Evolutionary conservation across 139 green algal species (phyloP).

Genomic region (Desmodesmus armatus): DNA sequence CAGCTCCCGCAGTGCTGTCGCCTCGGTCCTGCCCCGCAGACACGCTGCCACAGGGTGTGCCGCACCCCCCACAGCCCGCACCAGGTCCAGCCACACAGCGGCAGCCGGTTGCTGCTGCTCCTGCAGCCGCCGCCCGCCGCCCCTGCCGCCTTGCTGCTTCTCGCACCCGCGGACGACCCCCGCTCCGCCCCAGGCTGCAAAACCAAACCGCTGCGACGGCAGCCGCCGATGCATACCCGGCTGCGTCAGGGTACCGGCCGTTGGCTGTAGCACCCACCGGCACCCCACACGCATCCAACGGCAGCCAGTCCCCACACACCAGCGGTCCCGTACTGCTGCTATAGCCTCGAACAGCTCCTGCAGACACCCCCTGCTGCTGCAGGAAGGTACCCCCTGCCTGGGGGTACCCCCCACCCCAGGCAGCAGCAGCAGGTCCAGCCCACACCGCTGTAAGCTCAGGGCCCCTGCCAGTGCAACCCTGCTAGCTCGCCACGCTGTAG

Average conservation of each 20-base stretch:
- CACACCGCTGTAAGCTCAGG: conserved; percentile 16
- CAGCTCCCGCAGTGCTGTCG: neutral
- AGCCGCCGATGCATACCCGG: neutral
- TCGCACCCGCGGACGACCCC: too few species aligned
- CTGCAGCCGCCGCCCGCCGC: neutral
- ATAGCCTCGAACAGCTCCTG: neutral
- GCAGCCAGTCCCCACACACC: conserved; percentile 22
- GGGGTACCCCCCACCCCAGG: too few species aligned
- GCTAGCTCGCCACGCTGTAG: neutral
- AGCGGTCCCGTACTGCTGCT: neutral
- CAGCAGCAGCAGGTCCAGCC: conserved; percentile 13
- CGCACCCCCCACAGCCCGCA: conserved; percentile 19
- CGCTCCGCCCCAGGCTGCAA: too few species aligned
- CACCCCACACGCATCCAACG: neutral
- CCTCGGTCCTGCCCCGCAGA: neutral
- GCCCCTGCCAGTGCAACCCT: conserved; percentile 11
- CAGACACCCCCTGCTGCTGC: neutral
- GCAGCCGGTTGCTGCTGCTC: conserved; percentile 9
- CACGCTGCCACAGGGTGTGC: conserved; percentile 43
- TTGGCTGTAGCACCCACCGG: conserved; percentile 1
- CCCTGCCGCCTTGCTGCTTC: neutral
- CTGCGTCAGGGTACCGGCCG: conserved; percentile 11
- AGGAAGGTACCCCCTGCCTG: neutral
- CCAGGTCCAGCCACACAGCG: conserved; percentile 53
- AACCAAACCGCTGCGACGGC: conserved; percentile 9